Base-by-base conservation (phyloP, 352 stramenopile species). In the Pythium volutum region DNA sequence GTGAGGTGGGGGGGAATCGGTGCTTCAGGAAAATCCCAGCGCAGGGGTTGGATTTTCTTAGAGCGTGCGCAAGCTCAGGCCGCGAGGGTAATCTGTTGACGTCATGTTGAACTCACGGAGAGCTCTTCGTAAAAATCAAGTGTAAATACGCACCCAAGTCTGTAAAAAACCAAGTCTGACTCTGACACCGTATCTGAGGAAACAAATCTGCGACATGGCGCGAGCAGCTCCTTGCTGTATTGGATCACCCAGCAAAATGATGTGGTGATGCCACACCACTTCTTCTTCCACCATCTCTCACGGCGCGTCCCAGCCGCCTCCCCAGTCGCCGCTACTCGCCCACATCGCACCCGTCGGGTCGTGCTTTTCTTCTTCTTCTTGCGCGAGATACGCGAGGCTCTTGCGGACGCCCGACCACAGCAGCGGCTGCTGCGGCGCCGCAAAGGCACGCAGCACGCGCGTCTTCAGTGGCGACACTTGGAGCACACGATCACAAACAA, bases 321-420 rank as follows among this genome's bases (percentile, higher is more conserved):
- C 36, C 6, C 6, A 34, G n/a, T n/a, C n/a, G n/a, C n/a, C n/a
- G n/a, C n/a, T n/a, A n/a, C n/a, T n/a, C 18, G 36, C 36, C 36
- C 16, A 42, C 36, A 42, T n/a, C 16, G 16, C 12, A 6, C 8
- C 16, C 16, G 36, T n/a, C 12, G 4, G 8, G 36, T 42, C 36
- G 36, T 56, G 27, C 45, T 72, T 72, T n/a, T 72, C 65, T 31
- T 72, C 59, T 41, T 72, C 65, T 20, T 72, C 65, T 27, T 65
- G 59, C 36, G 23, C 34, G n/a, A 72, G 54, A 25, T 59, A 72
- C 25, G 15, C 41, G 41, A 67, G n/a, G 29, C 59, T 65, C 26
- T 25, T n/a, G 31, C 42, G 29, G 10, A 72, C 54, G 34, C 64
- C 49, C 22, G n/a, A 3, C 53, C 39, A 57, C 12, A 72, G 42